phyloP scores from a whole-genome alignment of 2,329 filamentous ascomycete species.

The Chaetomium strumarium region DNA sequence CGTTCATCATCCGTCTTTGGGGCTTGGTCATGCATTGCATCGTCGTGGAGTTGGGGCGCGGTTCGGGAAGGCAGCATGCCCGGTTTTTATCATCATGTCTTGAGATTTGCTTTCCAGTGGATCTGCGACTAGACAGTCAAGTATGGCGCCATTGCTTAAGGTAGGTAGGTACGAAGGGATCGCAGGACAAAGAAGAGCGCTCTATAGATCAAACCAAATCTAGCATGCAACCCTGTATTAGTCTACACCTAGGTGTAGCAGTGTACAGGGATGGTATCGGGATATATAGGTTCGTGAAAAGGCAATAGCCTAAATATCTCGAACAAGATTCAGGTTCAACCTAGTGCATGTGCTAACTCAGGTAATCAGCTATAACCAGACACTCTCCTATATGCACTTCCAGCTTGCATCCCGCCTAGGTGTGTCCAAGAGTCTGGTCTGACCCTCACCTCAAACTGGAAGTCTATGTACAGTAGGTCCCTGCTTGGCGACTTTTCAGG shows the following conservation, averaged over 20 bases:
- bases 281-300: too few species aligned
- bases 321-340: too few species aligned
- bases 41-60: slow-evolving; percentile 13
- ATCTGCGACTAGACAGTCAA: background rate
- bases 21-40: slow-evolving; percentile 17
- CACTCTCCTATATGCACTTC: background rate
- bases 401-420: background rate
- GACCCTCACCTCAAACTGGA: too few species aligned
- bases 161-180: too few species aligned
- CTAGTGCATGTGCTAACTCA: background rate
- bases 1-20: background rate
- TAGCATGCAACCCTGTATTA: too few species aligned
- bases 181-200: too few species aligned
- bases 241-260: too few species aligned
- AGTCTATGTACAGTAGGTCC: background rate
- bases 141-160: too few species aligned
- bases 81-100: background rate
- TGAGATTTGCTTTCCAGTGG: background rate
- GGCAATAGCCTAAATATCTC: too few species aligned
- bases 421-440: background rate
- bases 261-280: too few species aligned
- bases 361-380: background rate
- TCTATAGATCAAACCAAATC: too few species aligned
- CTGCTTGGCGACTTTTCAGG: slow-evolving; percentile 10
- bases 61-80: background rate